Evolutionary conservation across 805 yeast genomes (phyloP), one percentile per base, ranked within the genome.

Genomic region (Candida michaelii): DNA sequence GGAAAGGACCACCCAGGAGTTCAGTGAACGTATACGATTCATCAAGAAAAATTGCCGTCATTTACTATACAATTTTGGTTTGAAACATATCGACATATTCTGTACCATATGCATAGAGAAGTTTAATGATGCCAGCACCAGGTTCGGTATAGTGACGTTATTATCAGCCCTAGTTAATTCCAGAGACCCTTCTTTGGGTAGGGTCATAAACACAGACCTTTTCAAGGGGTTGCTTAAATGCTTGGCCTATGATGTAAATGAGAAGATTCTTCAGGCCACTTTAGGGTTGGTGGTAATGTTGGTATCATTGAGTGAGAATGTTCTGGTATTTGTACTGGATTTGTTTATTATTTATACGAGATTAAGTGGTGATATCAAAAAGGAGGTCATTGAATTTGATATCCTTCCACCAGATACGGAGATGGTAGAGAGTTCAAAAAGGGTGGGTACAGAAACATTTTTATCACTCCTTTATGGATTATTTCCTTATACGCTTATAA

Each of bases 391-490:
- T 5, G 14, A 34, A 5, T 34, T 15, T 16, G 29, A 21, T 13
- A 40, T 46, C 15, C 24, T 48, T 17, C 53, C 67, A 71, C 51
- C 51, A 16, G 55, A 52, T 23, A 39, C 53, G n/a, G n/a, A n/a
- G n/a, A n/a, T n/a, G n/a, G n/a, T n/a, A n/a, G n/a, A n/a, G n/a
- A n/a, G n/a, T 43, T 31, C 47, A 12, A 30, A 49, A 35, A 9
- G 9, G 5, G 15, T 25, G 3, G 9, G 16, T 5, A 60, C 68
- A 67, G 45, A 51, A 1, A 30, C 50, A 5, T 53, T 78, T n/a
- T 70, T 69, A 40, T 70, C 78, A 1, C 58, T 78, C 18, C 53
- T 82, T 1, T 82, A 82, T 48, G 86, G 83, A 0, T 54, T 81
- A 10, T 82, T 70, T 45, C 86, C 87, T 0, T 54, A 69, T 16